These are phyloP conservation scores for Graphilbum fragrans DNA, from an alignment of 2,329 filamentous ascomycete species.

Conservation along the genomic window DNA sequence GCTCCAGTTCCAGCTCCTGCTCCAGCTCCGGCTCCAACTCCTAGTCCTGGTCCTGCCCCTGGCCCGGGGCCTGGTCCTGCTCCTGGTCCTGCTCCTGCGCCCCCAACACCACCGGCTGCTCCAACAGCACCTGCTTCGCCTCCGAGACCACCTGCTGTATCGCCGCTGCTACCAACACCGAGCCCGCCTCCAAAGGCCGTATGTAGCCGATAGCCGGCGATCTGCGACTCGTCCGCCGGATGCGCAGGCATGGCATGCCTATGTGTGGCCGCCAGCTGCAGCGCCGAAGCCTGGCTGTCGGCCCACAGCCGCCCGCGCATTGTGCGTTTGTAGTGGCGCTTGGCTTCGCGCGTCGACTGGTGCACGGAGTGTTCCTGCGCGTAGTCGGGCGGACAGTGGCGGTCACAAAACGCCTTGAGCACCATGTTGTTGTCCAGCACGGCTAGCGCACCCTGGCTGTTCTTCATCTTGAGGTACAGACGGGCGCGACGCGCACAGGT, in stretches of 20 bases:
- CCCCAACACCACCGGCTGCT: background rate
- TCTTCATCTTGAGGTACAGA: slow-evolving; percentile 94
- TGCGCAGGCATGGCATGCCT: slow-evolving; percentile 53
- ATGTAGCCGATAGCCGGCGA: too few species aligned
- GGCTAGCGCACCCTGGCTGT: slow-evolving; percentile 65
- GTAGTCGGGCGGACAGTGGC: slow-evolving; percentile 85
- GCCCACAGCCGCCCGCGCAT: slow-evolving; percentile 90
- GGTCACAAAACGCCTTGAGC: slow-evolving; percentile 91
- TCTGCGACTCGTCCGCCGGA: slow-evolving; percentile 68
- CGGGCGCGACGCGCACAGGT: slow-evolving; percentile 84
- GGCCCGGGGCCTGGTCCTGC: slow-evolving; percentile 15
- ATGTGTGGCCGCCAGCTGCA: slow-evolving; percentile 66
- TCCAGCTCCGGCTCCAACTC: background rate
- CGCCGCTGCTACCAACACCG: background rate
- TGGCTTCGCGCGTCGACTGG: slow-evolving; percentile 67
- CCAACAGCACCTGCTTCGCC: background rate
- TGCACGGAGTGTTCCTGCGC: slow-evolving; percentile 75
- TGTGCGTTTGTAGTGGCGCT: slow-evolving; percentile 76
- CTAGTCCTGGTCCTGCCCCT: background rate
- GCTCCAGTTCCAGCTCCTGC: background rate
- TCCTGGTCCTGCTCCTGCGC: slow-evolving; percentile 56
- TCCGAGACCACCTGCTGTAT: background rate
- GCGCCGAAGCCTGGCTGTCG: slow-evolving; percentile 73
- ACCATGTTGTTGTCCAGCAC: slow-evolving; percentile 69
- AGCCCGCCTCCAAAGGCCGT: slow-evolving; percentile 44